phyloP scores from a whole-genome alignment of 2,329 filamentous ascomycete genomes.

The Phialophora verrucosa region DNA sequence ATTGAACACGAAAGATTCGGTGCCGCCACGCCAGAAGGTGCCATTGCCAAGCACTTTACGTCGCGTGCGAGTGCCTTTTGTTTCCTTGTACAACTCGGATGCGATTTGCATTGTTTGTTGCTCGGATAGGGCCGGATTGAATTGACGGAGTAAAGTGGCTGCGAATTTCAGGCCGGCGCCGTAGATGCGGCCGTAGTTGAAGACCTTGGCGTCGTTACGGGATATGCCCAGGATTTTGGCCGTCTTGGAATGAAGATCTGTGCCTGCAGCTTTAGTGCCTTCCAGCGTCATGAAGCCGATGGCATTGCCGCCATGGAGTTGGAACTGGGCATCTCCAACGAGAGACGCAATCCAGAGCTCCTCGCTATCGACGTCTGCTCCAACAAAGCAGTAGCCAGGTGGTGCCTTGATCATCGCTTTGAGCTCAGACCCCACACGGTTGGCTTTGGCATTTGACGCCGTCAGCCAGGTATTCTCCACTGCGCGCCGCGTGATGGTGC shows the following conservation, averaged over 20 bases:
- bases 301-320: slow-evolving; percentile 92
- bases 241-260: slow-evolving; percentile 92
- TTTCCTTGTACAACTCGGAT: slow-evolving; percentile 80
- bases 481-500: slow-evolving; percentile 89
- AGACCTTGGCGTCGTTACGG: slow-evolving; percentile 93
- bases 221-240: slow-evolving; percentile 91
- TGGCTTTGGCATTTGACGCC: slow-evolving; percentile 94
- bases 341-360: slow-evolving; percentile 98
- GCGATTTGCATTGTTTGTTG: slow-evolving; percentile 77
- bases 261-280: slow-evolving; percentile 90
- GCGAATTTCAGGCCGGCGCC: slow-evolving; percentile 97
- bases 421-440: slow-evolving; percentile 92
- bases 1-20: slow-evolving; percentile 98
- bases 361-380: slow-evolving; percentile 95
- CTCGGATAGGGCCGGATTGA: slow-evolving; percentile 85
- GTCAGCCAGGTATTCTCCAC: slow-evolving; percentile 99
- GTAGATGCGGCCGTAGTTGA: slow-evolving; percentile 98
- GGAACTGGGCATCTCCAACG: slow-evolving; percentile 91
- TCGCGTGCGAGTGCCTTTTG: slow-evolving; percentile 86
- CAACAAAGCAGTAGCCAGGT: slow-evolving; percentile 88
- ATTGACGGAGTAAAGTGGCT: slow-evolving; percentile 84
- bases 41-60: slow-evolving; percentile 71
- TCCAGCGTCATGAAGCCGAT: slow-evolving; percentile 99
- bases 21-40: slow-evolving; percentile 93
- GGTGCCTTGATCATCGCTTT: slow-evolving; percentile 97